A percentile compares a stretch with the other conserved stretches of the same genome.
Conservation (phyloP, 129 eudicot genomes). For the Gnaphalium uliginosum region DNA sequence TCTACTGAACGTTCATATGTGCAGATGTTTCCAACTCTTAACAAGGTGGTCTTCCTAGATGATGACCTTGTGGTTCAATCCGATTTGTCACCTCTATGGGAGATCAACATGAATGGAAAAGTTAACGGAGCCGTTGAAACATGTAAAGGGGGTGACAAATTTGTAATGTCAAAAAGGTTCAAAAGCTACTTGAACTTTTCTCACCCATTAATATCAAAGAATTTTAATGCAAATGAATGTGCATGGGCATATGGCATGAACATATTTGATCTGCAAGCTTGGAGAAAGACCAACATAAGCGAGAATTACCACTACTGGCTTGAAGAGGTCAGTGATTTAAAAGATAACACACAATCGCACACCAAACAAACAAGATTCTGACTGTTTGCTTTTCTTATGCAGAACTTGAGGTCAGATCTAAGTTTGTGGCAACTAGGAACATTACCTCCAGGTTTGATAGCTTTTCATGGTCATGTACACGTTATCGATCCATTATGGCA, state of each 20-base stretch:
- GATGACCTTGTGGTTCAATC: slow-evolving; percentile 89
- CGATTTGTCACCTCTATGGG: slow-evolving; percentile 86
- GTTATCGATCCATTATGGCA: slow-evolving; percentile 84
- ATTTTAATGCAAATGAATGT: slow-evolving; percentile 78
- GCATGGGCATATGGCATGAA: slow-evolving; percentile 99
- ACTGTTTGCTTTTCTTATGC: slow-evolving; percentile 31
- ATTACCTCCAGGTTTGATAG: slow-evolving; percentile 92
- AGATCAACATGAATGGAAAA: slow-evolving; percentile 82
- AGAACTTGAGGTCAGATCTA: slow-evolving; percentile 90
- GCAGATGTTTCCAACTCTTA: slow-evolving; percentile 88
- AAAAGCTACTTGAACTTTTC: slow-evolving; percentile 86
- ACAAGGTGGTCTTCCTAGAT: slow-evolving; percentile 75
- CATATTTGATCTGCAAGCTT: slow-evolving; percentile 75
- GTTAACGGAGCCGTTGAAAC: slow-evolving; percentile 95
- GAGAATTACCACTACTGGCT: slow-evolving; percentile 84
- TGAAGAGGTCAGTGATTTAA: slow-evolving; percentile 47
- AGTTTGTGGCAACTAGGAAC: slow-evolving; percentile 99
- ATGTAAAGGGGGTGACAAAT: slow-evolving; percentile 74
- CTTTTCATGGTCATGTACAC: slow-evolving; percentile 87
- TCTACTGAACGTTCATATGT: background rate
- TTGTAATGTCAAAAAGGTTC: slow-evolving; percentile 79
- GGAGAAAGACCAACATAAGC: slow-evolving; percentile 87
- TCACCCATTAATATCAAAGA: slow-evolving; percentile 69
- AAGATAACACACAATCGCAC: background rate
- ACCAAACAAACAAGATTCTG: slow-evolving; percentile 11